These are phyloP conservation scores for Ichthyophthirius multifiliis DNA, from an alignment of 169 alveolate genomes.

Conservation along the genomic window DNA sequence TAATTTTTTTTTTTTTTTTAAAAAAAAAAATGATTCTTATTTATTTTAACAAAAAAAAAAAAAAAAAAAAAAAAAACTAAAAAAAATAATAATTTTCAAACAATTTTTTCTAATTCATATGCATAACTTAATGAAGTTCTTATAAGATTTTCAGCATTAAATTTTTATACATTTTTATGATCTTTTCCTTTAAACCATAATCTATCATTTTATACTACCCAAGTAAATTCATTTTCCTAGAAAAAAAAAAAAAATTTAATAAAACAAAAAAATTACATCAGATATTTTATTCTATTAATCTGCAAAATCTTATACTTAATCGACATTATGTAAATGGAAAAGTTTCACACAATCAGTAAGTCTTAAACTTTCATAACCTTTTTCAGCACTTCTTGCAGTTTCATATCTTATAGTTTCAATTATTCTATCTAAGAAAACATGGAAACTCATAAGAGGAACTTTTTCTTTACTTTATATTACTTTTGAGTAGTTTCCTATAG, in stretches of 20 bases:
- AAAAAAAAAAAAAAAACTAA: too few relatives aligned
- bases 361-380: slow-evolving; percentile 56
- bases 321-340: slow-evolving; percentile 51
- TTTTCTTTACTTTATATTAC: slow-evolving; percentile 51
- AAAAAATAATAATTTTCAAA: too few relatives aligned
- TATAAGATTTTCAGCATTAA: neutral
- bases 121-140: neutral
- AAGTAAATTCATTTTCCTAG: neutral
- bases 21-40: too few relatives aligned
- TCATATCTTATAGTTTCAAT: slow-evolving; percentile 70
- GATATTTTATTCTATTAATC: slow-evolving; percentile 12
- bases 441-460: slow-evolving; percentile 48
- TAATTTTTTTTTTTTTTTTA: too few relatives aligned
- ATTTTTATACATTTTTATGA: neutral
- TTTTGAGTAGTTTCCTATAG: slow-evolving; percentile 68
- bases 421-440: slow-evolving; percentile 62
- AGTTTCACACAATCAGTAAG: slow-evolving; percentile 50
- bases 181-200: neutral
- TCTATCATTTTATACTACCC: neutral
- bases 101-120: slow-evolving; percentile 1
- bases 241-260: neutral
- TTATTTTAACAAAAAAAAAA: too few relatives aligned
- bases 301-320: neutral
- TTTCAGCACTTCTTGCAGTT: slow-evolving; percentile 72
- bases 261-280: neutral